Evolutionary conservation across 2,329 filamentous ascomycete species (phyloP).

Genomic region (Calonectria henricotiae): DNA sequence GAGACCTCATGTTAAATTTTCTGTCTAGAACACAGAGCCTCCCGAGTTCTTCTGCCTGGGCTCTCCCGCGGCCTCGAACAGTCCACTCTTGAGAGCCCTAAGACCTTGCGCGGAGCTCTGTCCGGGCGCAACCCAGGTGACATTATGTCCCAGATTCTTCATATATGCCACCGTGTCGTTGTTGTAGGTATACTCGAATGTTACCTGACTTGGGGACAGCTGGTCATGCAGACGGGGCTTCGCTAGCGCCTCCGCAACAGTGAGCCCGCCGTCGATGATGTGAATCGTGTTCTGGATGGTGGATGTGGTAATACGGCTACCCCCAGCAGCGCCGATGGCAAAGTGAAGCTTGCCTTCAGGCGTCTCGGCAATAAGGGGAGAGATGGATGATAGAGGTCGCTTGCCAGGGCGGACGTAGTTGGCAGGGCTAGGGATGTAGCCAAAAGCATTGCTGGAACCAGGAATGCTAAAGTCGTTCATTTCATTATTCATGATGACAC

Average conservation of each 20-base stretch:
- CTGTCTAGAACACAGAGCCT: neutral
- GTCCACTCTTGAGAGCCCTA: constrained; percentile 54
- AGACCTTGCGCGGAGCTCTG: constrained; percentile 83
- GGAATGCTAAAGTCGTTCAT: constrained; percentile 86
- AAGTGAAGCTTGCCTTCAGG: constrained; percentile 80
- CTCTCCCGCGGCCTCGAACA: constrained; percentile 6
- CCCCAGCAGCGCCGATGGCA: constrained; percentile 84
- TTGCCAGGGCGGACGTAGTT: constrained; percentile 87
- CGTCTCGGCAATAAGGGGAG: constrained; percentile 83
- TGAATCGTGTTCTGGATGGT: constrained; percentile 86
- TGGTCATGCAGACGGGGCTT: constrained; percentile 87
- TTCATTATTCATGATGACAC: constrained; percentile 79
- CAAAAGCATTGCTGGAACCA: constrained; percentile 80
- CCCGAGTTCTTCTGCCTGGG: constrained; percentile 12
- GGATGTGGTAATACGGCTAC: constrained; percentile 87
- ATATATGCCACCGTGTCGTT: constrained; percentile 80
- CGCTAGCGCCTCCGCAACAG: constrained; percentile 75
- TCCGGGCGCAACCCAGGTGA: constrained; percentile 79
- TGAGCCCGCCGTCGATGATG: constrained; percentile 79
- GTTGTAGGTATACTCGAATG: constrained; percentile 82
- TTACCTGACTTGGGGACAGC: constrained; percentile 78
- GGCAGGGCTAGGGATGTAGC: constrained; percentile 80
- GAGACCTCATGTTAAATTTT: no score
- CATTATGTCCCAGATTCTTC: constrained; percentile 79
- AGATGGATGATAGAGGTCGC: constrained; percentile 84